A percentile compares a stretch with the other conserved stretches of the same genome.
These are phyloP conservation scores for Colletotrichum orbiculare DNA, from an alignment of 2,329 filamentous ascomycete genomes.

Conservation along the genomic window DNA sequence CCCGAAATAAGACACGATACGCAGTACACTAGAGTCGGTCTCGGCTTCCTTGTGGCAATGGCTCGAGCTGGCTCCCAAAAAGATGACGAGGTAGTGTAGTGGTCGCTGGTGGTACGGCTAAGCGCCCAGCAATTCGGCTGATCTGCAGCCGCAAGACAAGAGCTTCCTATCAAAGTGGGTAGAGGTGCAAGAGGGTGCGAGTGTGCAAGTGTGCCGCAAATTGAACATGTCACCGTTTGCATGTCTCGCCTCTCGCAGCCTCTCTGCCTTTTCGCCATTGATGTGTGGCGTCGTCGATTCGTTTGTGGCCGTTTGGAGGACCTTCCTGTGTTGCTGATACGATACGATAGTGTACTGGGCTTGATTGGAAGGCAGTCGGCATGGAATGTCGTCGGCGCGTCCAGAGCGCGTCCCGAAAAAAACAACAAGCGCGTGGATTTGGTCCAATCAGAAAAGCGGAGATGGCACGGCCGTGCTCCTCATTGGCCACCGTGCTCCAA, in stretches of 20 bases:
- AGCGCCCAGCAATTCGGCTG: constrained; percentile 26
- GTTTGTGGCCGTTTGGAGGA: constrained; percentile 12
- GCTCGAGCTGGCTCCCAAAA: constrained; percentile 6
- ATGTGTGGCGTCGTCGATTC: constrained; percentile 14
- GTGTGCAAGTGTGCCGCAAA: background rate
- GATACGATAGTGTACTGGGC: background rate
- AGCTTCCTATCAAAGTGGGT: constrained; percentile 17
- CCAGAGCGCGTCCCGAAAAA: constrained; percentile 28
- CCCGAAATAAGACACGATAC: constrained; percentile 11
- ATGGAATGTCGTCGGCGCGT: constrained; percentile 35
- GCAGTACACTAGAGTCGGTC: background rate
- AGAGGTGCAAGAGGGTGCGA: background rate
- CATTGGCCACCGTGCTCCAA: constrained; percentile 17
- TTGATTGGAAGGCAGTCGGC: constrained; percentile 24
- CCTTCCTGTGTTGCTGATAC: constrained; percentile 19
- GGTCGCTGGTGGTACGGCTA: constrained; percentile 24
- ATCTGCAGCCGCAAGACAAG: constrained; percentile 28
- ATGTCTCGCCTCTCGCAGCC: constrained; percentile 5
- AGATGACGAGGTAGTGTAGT: constrained; percentile 14
- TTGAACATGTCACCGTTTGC: constrained; percentile 23
- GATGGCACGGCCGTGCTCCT: background rate
- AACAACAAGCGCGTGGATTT: constrained; percentile 32
- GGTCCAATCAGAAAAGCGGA: constrained; percentile 18
- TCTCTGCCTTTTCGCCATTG: background rate
- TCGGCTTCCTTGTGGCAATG: constrained; percentile 26